phyloP scores from a whole-genome alignment of 2,329 filamentous ascomycete genomes.

The Endoconidiophora polonica region DNA sequence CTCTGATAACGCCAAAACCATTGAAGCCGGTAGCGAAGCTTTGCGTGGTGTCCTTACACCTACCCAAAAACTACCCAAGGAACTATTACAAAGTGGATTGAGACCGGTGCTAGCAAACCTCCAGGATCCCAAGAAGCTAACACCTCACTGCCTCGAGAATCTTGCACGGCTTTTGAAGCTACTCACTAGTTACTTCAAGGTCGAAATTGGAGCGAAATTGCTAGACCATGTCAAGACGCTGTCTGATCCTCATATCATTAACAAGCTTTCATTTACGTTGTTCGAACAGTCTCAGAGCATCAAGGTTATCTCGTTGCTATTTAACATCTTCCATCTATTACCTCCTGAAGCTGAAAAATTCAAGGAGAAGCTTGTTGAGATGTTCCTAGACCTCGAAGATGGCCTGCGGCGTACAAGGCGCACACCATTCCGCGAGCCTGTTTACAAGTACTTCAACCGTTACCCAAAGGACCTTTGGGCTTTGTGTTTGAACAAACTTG shows the following conservation, averaged over 20 bases:
- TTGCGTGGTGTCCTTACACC: constrained; percentile 75
- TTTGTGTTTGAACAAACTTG: constrained; percentile 62
- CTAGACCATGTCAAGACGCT: constrained; percentile 87
- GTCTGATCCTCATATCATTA: constrained; percentile 61
- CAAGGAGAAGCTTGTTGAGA: constrained; percentile 76
- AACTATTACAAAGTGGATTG: constrained; percentile 82
- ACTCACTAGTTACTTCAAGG: constrained; percentile 96
- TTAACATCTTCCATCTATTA: constrained; percentile 94
- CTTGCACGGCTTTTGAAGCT: constrained; percentile 77
- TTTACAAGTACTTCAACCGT: constrained; percentile 85
- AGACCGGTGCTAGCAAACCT: constrained; percentile 92
- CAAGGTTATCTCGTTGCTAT: constrained; percentile 86
- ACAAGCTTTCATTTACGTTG: constrained; percentile 85
- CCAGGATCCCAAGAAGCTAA: constrained; percentile 81
- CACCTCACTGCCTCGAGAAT: constrained; percentile 77
- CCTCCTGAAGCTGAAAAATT: constrained; percentile 81
- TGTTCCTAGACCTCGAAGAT: constrained; percentile 75
- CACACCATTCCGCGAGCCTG: constrained; percentile 77
- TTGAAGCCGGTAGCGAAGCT: constrained; percentile 83
- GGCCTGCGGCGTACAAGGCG: constrained; percentile 72
- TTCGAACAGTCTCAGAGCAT: constrained; percentile 86
- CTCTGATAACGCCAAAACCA: constrained; percentile 78
- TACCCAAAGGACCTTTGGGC: constrained; percentile 80
- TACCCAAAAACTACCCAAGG: constrained; percentile 84
- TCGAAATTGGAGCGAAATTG: constrained; percentile 86